Evolutionary conservation across 2,329 filamentous ascomycete species (phyloP).

Genomic region (Davidsoniella neocaledoniae): DNA sequence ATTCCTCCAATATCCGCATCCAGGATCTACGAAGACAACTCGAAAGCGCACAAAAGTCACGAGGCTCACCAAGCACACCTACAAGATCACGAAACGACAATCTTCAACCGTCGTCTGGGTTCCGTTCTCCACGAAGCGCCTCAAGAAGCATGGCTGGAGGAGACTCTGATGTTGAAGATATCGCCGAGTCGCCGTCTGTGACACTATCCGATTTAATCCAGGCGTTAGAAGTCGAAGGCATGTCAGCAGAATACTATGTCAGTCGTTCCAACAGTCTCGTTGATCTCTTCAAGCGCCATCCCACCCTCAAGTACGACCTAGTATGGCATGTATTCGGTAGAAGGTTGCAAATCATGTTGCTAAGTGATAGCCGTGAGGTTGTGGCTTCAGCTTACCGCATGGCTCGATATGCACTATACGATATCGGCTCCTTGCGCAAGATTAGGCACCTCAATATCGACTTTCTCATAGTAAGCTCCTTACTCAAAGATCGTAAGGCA

Average conservation of each 20-base stretch:
- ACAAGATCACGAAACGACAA: conserved; percentile 35
- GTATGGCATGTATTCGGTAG: conserved; percentile 92
- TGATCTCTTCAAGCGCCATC: conserved; percentile 88
- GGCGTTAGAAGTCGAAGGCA: conserved; percentile 70
- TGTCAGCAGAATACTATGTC: conserved; percentile 90
- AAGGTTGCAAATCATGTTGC: conserved; percentile 84
- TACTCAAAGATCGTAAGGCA: conserved; percentile 93
- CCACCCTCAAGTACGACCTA: conserved; percentile 87
- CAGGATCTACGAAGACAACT: conserved; percentile 44
- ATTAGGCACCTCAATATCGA: conserved; percentile 83
- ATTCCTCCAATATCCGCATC: conserved; percentile 63
- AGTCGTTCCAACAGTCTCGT: conserved; percentile 81
- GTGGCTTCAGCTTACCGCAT: conserved; percentile 89
- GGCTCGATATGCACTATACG: conserved; percentile 85
- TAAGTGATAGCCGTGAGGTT: conserved; percentile 90
- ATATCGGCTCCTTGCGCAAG: conserved; percentile 72
- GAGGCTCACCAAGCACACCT: conserved; percentile 31
- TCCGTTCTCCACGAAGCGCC: conserved; percentile 41
- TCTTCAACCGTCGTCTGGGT: conserved; percentile 26
- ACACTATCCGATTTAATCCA: conserved; percentile 80
- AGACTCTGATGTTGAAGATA: conserved; percentile 48
- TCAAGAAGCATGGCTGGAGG: conserved; percentile 36
- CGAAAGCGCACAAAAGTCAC: conserved; percentile 38
- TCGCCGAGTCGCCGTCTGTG: conserved; percentile 76
- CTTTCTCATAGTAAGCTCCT: conserved; percentile 74